Evolutionary conservation across 805 yeast genomes (phyloP), one percentile per base, ranked within the genome.

Genomic region (Candida schatavii): DNA sequence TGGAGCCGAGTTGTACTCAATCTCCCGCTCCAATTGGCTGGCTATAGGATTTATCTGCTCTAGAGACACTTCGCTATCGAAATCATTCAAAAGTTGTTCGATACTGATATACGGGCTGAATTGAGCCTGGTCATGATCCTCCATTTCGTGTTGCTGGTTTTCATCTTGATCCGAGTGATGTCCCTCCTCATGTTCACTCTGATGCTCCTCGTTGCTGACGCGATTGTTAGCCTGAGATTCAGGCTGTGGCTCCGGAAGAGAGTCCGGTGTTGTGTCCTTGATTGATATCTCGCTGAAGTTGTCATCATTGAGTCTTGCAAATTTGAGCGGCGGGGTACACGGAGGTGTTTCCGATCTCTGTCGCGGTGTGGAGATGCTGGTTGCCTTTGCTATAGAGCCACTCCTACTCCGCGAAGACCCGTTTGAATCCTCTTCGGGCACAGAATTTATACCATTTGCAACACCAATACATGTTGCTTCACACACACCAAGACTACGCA

Each of bases 291-390:
- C 39, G 13, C 11, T 18, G 18, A 26, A 26, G 20, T 19, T 19
- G 13, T 36, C 15, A 32, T 27, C 34, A 31, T 46, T 44, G 6
- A 48, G 31, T 31, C 45, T 51, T 10, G 52, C 47, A 21, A 43
- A 47, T 37, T 55, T 54, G 25, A 56, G 40, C 3, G 64, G 63
- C 2, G 63, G 62, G 13, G 59, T 48, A 10, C 42, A 28, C 3
- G 60, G 51, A 3, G 59, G 55, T n/a, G 54, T 47, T 5, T 35
- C 37, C 2, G 48, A 37, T 14, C 42, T 21, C 17, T 20, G 39
- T 4, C 43, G 38, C 4, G 46, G 45, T 3, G 39, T 38, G 22
- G 42, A 35, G n/a, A 27, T 13, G 14, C 28, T 40, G 19, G 35
- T 39, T 9, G 14, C 37, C 18, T 22, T 25, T 14, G 27, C 32